Evolutionary conservation across 2,329 filamentous ascomycete genomes (phyloP), one percentile per base, ranked within the genome.

Genomic region (Nakataea oryzae): DNA sequence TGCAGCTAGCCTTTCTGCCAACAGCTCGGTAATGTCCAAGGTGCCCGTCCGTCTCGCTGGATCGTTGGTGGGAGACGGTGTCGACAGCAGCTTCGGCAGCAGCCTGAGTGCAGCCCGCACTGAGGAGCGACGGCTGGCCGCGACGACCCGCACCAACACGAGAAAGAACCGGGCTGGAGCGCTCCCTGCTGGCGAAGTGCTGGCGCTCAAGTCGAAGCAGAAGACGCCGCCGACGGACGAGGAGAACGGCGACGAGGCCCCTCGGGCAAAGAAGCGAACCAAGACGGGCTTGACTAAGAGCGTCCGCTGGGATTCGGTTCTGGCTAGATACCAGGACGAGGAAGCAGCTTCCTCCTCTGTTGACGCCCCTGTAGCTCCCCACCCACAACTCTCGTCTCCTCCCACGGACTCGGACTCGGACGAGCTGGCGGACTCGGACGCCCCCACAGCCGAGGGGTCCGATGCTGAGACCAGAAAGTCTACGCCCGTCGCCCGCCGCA

Each of bases 141-240:
- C 73, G 2, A 63, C 78, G 55, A 80, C 78, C 1, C 68, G 74
- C 3, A 69, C 72, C 60, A 80, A 80, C 64, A 80, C 78, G 1
- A 70, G 75, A 30, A 77, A 76, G 65, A 80, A 80, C 64, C 79
- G 78, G 68, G 74, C 67, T 3, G 70, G 66, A 24, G 71, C 77
- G 1, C 62, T 76, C 6, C 68, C 66, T 8, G 74, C 76, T 0
- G 64, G 66, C 21, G 60, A 70, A 1, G 67, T 74, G 0, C 66
- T 76, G 1, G 69, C 70, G 1, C 66, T 66, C 26, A 68, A 71
- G 58, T 65, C 67, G 3, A 67, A 71, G 59, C 70, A 72, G 61
- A 50, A 41, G 62, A 34, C 13, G 59, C 32, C 17, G 59, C 32
- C 12, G 60, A 60, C 17, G 32, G 62, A 58, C 13, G 60, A 59